Evolutionary conservation across 2,329 filamentous ascomycete species (phyloP), one percentile per base, ranked within the genome.

Genomic region (Scytalidium lignicola): DNA sequence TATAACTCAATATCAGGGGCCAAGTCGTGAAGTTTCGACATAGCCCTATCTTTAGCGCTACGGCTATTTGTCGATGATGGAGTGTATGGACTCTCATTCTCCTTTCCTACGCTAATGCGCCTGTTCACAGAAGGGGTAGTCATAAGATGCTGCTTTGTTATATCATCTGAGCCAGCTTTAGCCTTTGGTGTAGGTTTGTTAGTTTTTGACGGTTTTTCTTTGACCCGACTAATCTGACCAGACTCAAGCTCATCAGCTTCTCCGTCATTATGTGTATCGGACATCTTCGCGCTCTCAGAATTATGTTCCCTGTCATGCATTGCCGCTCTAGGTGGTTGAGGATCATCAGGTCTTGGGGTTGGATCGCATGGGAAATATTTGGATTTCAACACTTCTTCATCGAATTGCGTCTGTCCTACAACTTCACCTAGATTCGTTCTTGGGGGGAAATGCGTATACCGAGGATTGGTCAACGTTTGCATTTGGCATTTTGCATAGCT

Each of bases 381-480:
- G 7, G 81, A 80, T 47, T 80, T 74, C 39, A 89, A 75, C 61
- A 63, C 69, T 10, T 70, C 61, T 59, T 79, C 73, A 51, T 96
- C 85, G 47, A 97, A 79, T 53, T 83, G 83, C 0, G 90, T 96
- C 65, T 95, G 89, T 18, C 93, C 93, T 50, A 96, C 88, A 48
- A 97, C 82, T 67, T 97, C 93, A 46, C 90, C 88, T 5, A 99
- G 76, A 64, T 99, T 97, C 2, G 92, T 97, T 49, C 90, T 80
- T 10, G 79, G 78, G 15, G 93, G 93, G 57, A 97, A 99, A 63
- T 90, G 85, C 1, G 80, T 89, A 64, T 95, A 99, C 54, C 86
- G 85, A 8, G 79, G 74, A 46, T 88, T 80, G 3, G 86, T 86
- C 19, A 91, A 71, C 0, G 81, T 80, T 64, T 89, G 86, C 50